Conservation (phyloP, 2,329 filamentous ascomycete species). For the Aureobasidium sp. region DNA sequence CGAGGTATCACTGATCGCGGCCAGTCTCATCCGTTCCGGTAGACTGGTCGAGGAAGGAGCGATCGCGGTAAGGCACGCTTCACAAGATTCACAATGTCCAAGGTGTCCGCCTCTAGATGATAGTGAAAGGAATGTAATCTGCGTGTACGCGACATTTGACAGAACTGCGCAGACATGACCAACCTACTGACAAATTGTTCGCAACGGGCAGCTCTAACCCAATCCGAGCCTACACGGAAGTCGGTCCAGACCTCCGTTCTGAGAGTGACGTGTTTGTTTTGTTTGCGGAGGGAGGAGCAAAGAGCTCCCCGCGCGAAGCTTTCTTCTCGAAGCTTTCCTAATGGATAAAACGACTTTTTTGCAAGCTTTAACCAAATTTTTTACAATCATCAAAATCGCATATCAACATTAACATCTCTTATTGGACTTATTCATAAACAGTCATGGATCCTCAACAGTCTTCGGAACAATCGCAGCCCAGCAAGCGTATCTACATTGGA, state of each 20-base stretch:
- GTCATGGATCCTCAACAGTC: background rate
- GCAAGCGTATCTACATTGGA: conserved; percentile 39
- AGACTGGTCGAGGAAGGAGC: background rate
- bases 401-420: background rate
- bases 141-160: background rate
- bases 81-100: background rate
- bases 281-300: background rate
- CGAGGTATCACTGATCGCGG: background rate
- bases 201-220: background rate
- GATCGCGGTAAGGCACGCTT: background rate
- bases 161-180: background rate
- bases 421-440: background rate
- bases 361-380: background rate
- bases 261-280: background rate
- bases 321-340: conserved; percentile 10
- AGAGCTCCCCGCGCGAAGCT: background rate
- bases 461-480: background rate
- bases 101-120: background rate
- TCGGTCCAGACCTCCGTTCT: background rate
- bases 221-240: background rate
- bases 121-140: background rate
- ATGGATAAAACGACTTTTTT: background rate
- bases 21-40: background rate
- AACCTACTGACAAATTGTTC: background rate
- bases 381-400: background rate